phyloP scores from a whole-genome alignment of 1,284 basidiomycete species.

The Mycosarcoma mackinlayi region DNA sequence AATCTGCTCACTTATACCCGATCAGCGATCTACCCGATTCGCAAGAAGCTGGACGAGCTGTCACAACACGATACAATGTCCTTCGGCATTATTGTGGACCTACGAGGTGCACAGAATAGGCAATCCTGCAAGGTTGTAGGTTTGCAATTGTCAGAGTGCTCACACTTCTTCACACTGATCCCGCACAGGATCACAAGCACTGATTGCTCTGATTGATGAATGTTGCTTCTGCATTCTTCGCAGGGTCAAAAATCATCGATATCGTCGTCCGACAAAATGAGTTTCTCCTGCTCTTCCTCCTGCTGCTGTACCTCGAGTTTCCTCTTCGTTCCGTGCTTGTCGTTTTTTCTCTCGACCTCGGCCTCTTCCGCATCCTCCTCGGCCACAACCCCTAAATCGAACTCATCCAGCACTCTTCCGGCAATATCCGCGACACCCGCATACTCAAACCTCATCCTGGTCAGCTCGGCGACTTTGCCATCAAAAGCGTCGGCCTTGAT shows the following conservation, averaged over 20 bases:
- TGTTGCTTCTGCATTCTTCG: neutral
- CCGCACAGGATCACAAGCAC: no score
- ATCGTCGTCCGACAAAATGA: slow-evolving; percentile 42
- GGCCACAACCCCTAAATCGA: slow-evolving; percentile 25
- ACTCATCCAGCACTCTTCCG: slow-evolving; percentile 23
- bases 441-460: slow-evolving; percentile 40
- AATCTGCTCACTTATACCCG: no score
- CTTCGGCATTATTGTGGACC: no score
- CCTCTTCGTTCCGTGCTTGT: neutral
- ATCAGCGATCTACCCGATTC: no score
- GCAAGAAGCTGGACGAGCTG: no score
- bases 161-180: no score
- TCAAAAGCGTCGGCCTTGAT: slow-evolving; percentile 13
- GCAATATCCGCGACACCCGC: slow-evolving; percentile 41
- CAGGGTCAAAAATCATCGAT: slow-evolving; percentile 38
- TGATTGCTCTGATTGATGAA: no score
- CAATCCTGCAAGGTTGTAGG: no score
- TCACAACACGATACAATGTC: no score
- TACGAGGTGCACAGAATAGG: no score
- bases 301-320: slow-evolving; percentile 2
- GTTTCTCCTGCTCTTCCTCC: slow-evolving; percentile 12
- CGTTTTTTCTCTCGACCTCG: neutral
- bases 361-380: slow-evolving; percentile 2
- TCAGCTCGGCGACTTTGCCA: slow-evolving; percentile 10
- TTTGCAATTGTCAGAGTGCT: no score